phyloP scores from a whole-genome alignment of 768 basidiomycete species.

The Leccinum truebloodii region DNA sequence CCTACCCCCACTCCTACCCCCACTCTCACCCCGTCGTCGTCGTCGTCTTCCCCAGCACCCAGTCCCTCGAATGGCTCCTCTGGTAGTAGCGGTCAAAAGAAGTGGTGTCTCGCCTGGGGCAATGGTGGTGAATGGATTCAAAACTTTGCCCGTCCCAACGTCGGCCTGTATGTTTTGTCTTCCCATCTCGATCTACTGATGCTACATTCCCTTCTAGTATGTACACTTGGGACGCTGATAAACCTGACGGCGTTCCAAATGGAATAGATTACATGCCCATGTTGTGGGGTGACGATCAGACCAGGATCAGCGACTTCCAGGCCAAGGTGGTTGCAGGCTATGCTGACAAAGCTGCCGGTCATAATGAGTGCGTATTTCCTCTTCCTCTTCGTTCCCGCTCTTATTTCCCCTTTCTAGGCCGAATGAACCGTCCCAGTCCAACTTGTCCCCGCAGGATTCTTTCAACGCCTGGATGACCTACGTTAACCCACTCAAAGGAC shows the following conservation, averaged over 20 bases:
- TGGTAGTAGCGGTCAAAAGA: constrained; percentile 29
- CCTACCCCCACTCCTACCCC: constrained; percentile 15
- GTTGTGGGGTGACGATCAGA: constrained; percentile 57
- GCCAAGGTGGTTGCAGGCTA: constrained; percentile 48
- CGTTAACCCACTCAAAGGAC: constrained; percentile 53
- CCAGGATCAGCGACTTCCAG: constrained; percentile 46
- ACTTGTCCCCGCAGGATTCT: constrained; percentile 53
- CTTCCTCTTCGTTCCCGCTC: not conserved
- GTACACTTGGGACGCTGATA: constrained; percentile 65
- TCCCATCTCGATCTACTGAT: not conserved
- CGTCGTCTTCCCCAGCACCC: constrained; percentile 23
- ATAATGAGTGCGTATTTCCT: constrained; percentile 67
- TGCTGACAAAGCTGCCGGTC: constrained; percentile 51
- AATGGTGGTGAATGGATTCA: constrained; percentile 47
- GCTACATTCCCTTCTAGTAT: constrained; percentile 32
- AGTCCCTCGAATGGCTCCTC: constrained; percentile 1
- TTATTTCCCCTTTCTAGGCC: constrained; percentile 48
- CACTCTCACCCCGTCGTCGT: constrained; percentile 3
- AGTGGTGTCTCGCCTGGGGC: constrained; percentile 69
- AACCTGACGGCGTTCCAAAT: constrained; percentile 33
- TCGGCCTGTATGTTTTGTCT: constrained; percentile 40
- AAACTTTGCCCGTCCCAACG: constrained; percentile 46
- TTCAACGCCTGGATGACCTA: constrained; percentile 58
- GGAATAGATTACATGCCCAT: constrained; percentile 58
- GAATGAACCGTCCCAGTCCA: constrained; percentile 60